These are phyloP conservation scores for Daldinia concentrica DNA, from an alignment of 495 filamentous ascomycete species.

Conservation along the genomic window DNA sequence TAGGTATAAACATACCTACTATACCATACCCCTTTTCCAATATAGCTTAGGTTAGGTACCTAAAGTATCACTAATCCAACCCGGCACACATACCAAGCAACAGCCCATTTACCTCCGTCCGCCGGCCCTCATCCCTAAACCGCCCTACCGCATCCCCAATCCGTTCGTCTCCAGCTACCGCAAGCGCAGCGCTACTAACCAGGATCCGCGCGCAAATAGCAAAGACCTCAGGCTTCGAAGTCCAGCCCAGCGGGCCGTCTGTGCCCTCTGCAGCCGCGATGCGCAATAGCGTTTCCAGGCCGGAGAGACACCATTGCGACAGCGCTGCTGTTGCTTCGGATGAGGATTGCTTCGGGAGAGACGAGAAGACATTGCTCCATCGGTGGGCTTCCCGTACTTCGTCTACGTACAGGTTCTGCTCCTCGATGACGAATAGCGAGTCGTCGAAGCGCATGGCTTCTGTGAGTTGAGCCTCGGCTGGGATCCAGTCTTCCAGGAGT, in stretches of 20 bases:
- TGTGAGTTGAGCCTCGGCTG: constrained; percentile 59
- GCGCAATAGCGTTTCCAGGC: constrained; percentile 59
- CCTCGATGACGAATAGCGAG: constrained; percentile 84
- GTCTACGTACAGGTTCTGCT: constrained; percentile 90
- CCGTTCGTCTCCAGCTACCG: constrained; percentile 7
- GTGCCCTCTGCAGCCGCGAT: constrained; percentile 42
- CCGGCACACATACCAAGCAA: constrained; percentile 47
- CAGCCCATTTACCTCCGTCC: constrained; percentile 46
- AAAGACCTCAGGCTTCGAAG: constrained; percentile 75
- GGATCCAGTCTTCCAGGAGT: constrained; percentile 32
- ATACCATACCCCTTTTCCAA: neutral
- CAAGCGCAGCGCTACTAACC: constrained; percentile 55
- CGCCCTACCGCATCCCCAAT: constrained; percentile 42
- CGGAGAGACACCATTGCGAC: constrained; percentile 65
- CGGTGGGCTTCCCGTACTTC: constrained; percentile 71
- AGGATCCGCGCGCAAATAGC: constrained; percentile 69
- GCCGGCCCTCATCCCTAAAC: constrained; percentile 42
- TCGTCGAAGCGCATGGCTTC: constrained; percentile 68
- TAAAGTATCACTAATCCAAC: neutral
- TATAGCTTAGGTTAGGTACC: neutral
- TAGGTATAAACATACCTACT: neutral
- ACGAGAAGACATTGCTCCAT: constrained; percentile 66
- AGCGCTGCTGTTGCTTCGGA: constrained; percentile 28
- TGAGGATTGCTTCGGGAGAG: neutral
- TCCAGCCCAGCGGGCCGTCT: constrained; percentile 79